A percentile compares a stretch with the other conserved stretches of the same genome.
phyloP scores from a whole-genome alignment of 2,329 filamentous ascomycete genomes.

The Aspergillus japonicus region DNA sequence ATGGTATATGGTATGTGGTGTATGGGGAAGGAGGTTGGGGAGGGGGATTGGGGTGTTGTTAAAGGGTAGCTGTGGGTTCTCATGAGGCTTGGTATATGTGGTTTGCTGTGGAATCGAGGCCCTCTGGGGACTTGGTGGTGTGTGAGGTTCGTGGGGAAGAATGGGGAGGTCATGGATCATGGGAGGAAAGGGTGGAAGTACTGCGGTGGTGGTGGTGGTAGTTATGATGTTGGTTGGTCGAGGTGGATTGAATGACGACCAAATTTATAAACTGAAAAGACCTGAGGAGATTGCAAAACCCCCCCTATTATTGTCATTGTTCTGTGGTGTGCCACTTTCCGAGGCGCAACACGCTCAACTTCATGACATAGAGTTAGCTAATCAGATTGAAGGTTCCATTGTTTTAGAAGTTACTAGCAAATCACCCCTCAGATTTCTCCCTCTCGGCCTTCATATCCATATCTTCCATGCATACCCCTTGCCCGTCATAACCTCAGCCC shows the following conservation, averaged over 20 bases:
- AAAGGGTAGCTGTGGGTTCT: neutral
- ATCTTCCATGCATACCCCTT: neutral
- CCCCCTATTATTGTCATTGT: neutral
- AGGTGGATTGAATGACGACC: constrained; percentile 40
- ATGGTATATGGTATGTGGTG: neutral
- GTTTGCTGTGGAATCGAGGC: neutral
- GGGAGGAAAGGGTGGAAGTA: constrained; percentile 16
- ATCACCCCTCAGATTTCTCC: neutral
- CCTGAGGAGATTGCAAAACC: constrained; percentile 40
- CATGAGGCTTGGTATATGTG: neutral
- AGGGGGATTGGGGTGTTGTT: neutral
- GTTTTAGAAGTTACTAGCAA: constrained; percentile 1
- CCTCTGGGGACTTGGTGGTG: constrained; percentile 16
- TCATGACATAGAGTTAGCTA: neutral
- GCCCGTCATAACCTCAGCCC: neutral
- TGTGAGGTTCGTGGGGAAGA: constrained; percentile 12
- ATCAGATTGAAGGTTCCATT: neutral
- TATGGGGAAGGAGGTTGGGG: neutral
- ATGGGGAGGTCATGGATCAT: constrained; percentile 2
- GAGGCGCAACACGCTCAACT: neutral
- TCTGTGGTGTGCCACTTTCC: neutral
- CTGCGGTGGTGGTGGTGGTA: constrained; percentile 28
- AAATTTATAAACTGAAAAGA: constrained; percentile 45
- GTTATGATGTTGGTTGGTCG: constrained; percentile 7
- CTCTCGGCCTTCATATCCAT: neutral